Conservation (phyloP, 2,329 filamentous ascomycete genomes). For the Talaromyces sp. region DNA sequence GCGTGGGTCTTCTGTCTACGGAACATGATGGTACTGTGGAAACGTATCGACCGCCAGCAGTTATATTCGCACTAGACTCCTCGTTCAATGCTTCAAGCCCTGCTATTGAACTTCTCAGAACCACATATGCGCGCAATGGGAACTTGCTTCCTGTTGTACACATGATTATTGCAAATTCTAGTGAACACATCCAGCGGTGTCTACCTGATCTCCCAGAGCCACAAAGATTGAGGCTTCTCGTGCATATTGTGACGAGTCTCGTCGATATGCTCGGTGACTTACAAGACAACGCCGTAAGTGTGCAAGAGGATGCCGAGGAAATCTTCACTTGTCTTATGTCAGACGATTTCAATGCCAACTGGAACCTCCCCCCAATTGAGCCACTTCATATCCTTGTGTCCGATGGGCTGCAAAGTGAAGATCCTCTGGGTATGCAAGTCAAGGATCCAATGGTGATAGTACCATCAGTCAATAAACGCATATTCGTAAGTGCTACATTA, state of each 20-base stretch:
- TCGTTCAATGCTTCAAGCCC: constrained; percentile 40
- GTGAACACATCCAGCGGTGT: constrained; percentile 45
- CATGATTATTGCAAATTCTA: constrained; percentile 44
- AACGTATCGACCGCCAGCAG: constrained; percentile 33
- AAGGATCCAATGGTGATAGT: constrained; percentile 19
- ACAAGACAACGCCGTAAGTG: constrained; percentile 40
- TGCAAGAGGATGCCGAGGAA: constrained; percentile 40
- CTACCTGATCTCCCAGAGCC: constrained; percentile 36
- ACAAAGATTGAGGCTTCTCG: constrained; percentile 32
- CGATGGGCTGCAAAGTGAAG: constrained; percentile 21
- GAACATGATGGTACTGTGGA: constrained; percentile 30
- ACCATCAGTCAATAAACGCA: constrained; percentile 28
- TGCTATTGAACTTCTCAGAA: constrained; percentile 39
- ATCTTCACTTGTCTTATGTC: constrained; percentile 33
- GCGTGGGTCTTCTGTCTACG: constrained; percentile 35
- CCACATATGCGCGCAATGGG: constrained; percentile 33
- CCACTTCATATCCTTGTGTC: constrained; percentile 33
- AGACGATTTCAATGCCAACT: constrained; percentile 35
- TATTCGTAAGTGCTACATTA: constrained; percentile 27
- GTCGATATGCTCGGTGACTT: constrained; percentile 39
- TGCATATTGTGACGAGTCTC: constrained; percentile 33
- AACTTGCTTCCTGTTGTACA: constrained; percentile 43
- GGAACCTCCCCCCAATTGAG: constrained; percentile 39
- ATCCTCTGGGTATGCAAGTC: background rate
- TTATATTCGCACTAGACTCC: constrained; percentile 45